Evolutionary conservation across 495 filamentous ascomycete genomes (phyloP), one percentile per base, ranked within the genome.

Genomic region (Neurospora discreta): DNA sequence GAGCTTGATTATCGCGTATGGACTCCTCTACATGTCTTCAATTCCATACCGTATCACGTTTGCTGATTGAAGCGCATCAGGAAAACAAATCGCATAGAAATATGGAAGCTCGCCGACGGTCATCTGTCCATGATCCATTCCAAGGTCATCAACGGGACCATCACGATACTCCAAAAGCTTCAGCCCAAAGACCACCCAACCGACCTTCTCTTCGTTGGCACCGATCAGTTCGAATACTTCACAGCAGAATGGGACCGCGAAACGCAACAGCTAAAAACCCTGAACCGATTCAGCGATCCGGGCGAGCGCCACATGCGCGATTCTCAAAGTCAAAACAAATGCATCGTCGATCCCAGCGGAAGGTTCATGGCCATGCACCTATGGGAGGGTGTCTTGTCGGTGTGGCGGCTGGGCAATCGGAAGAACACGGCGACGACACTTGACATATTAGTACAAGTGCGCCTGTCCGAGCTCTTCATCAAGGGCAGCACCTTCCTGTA

Each of bases 181-280:
- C 89, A 88, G 1, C 95, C 94, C 15, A 85, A 87, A 23, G 86
- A 90, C 75, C 87, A 92, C 20, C 77, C 83, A 6, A 94, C 90
- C 10, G 94, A 98, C 74, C 89, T 98, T 75, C 88, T 99, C 74
- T 97, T 99, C 78, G 86, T 99, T 73, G 95, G 92, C 40, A 98
- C 95, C 13, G 91, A 97, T 77, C 89, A 92, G 70, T 92, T 90
- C 75, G 89, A 91, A 72, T 98, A 97, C 81, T 97, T 97, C 78
- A 95, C 93, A 7, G 80, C 97, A 18, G 88, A 85, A 1, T 99
- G 95, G 95, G 90, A 97, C 80, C 72, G 84, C 15, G 76, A 86
- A 10, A 85, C 78, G n/a, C 82, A 83, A 30, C 83, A 86, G 72
- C 81, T 97, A 1, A 86, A 87, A 39, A 96, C 93, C 18, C 84